Conservation (phyloP, 164 flowering plant species). For the Vitis rupestris region DNA sequence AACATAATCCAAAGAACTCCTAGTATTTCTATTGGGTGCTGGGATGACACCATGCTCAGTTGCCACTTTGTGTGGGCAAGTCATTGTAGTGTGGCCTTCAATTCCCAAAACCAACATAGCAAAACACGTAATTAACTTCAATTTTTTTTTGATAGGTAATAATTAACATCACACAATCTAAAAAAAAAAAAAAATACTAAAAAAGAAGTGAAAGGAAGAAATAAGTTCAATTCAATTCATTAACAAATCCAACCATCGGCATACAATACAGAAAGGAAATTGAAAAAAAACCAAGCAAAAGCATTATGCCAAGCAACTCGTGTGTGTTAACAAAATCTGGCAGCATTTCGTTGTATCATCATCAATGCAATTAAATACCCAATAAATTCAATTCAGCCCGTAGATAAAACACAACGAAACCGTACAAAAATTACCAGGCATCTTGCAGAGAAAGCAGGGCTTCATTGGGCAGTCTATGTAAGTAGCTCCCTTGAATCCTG, state of each 20-base stretch:
- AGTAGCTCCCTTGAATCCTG: constrained; percentile 92
- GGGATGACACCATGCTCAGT: constrained; percentile 41
- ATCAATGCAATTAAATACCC: background rate
- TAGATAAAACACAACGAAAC: background rate
- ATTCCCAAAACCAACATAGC: constrained; percentile 6
- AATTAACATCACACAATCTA: background rate
- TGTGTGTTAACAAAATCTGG: no score
- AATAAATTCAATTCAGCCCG: background rate
- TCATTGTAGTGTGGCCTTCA: constrained; percentile 81
- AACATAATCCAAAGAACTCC: constrained; percentile 55
- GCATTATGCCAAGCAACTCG: background rate
- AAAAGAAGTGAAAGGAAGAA: background rate
- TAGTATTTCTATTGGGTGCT: constrained; percentile 37
- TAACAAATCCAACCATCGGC: background rate
- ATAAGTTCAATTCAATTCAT: background rate
- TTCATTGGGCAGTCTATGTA: constrained; percentile 96
- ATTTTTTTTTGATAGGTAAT: background rate
- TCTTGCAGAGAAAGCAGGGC: constrained; percentile 92
- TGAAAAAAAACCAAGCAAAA: background rate
- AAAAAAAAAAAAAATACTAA: background rate
- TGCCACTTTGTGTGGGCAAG: constrained; percentile 67
- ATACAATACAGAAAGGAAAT: background rate
- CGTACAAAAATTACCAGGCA: constrained; percentile 55
- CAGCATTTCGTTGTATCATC: no score
- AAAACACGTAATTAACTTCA: background rate